Evolutionary conservation across 1,284 basidiomycete species (phyloP), one percentile per base, ranked within the genome.

Genomic region (Leucoagaricus sp.): DNA sequence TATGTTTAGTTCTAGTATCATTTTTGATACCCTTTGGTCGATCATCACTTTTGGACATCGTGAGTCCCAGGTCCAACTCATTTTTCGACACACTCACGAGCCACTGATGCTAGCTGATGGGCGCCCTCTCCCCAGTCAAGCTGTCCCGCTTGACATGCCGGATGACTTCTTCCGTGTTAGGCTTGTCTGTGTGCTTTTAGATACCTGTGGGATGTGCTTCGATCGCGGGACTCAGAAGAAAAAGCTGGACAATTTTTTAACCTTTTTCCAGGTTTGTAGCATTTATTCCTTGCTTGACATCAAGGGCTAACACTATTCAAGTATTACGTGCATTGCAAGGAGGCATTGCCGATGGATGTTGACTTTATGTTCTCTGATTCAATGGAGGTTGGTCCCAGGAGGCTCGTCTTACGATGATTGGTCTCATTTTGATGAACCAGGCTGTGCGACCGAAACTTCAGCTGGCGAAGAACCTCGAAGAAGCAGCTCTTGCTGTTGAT

Each of bases 161-260:
- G 91, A 97, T 69, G 97, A 99, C 70, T 98, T 93, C 72, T 99
- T 99, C 83, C 87, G 97, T 23, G 74, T 99, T 52, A 83, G 97
- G 9, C 80, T 99, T 55, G 85, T 96, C 45, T 99, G 97, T 67
- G 90, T 91, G 6, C 77, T 99, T 44, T 79, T 99, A 21, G 96
- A 98, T 69, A 94, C 95, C 0, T 97, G 95, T 69, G 97, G 96
- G n/a, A 91, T 94, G 79, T 98, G 96, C 74, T 98, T 99, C 71
- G 95, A 97, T 70, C 86, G 90, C 44, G 96, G 96, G 2, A 87
- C 89, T 5, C 88, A 94, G 66, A 91, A 87, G 72, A 91, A 90
- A 74, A 97, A 95, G 69, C 76, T 99, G 10, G 96, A 98, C 71
- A 91, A 89, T 63, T 97, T 96, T 70, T 73, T 99, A 60, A 81